phyloP scores from a whole-genome alignment of 805 yeast genomes.

The Myxozyma udenii region DNA sequence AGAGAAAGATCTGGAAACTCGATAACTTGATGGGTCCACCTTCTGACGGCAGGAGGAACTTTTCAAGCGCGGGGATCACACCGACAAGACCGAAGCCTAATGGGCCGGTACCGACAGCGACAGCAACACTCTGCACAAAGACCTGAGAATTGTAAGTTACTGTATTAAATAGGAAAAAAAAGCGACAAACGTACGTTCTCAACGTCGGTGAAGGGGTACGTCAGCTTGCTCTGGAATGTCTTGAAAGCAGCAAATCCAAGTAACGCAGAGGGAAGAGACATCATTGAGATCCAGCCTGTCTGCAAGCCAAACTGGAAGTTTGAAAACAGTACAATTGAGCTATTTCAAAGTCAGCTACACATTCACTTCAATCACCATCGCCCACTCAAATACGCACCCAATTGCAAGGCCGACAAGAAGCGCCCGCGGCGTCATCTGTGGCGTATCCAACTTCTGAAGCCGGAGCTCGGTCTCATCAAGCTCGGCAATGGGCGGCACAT shows the following conservation, averaged over 20 bases:
- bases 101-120: slow-evolving; percentile 97
- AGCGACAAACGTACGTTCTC: slow-evolving; percentile 64
- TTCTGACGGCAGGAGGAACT: slow-evolving; percentile 74
- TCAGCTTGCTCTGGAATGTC: slow-evolving; percentile 40
- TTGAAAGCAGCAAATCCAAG: slow-evolving; percentile 82
- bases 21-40: slow-evolving; percentile 50
- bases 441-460: slow-evolving; percentile 37
- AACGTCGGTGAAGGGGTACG: slow-evolving; percentile 67
- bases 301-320: slow-evolving; percentile 96
- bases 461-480: slow-evolving; percentile 6
- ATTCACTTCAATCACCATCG: neutral
- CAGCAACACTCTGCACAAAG: slow-evolving; percentile 60
- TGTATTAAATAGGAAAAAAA: neutral
- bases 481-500: slow-evolving; percentile 6
- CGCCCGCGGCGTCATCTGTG: slow-evolving; percentile 61
- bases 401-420: slow-evolving; percentile 72
- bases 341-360: slow-evolving; percentile 1
- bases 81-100: slow-evolving; percentile 93
- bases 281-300: slow-evolving; percentile 99
- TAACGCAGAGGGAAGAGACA: slow-evolving; percentile 92
- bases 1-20: slow-evolving; percentile 58
- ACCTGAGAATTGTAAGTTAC: slow-evolving; percentile 13
- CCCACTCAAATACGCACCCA: slow-evolving; percentile 45
- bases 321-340: slow-evolving; percentile 72
- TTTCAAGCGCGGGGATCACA: slow-evolving; percentile 91